These are phyloP conservation scores for Myxozyma sirexii DNA, from an alignment of 805 yeast species.

Conservation along the genomic window DNA sequence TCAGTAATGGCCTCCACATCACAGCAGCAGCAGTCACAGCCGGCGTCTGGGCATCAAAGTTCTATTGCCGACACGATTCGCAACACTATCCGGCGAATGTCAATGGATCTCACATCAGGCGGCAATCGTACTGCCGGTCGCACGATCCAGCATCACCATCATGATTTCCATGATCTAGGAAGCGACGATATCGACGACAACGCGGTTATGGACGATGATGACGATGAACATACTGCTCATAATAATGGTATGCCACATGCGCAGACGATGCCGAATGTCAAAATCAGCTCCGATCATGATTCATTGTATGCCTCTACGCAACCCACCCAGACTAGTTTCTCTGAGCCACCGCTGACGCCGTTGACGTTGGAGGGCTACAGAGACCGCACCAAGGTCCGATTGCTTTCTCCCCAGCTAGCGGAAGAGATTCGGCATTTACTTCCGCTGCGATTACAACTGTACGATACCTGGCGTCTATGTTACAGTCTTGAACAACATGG, in stretches of 20 bases:
- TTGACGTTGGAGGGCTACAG: slow-evolving; percentile 64
- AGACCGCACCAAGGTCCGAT: slow-evolving; percentile 56
- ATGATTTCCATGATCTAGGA: slow-evolving; percentile 33
- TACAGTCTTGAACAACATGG: slow-evolving; percentile 95
- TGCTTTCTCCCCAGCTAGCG: slow-evolving; percentile 67
- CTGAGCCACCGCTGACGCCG: slow-evolving; percentile 54
- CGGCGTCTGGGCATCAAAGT: neutral
- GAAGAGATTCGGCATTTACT: slow-evolving; percentile 71
- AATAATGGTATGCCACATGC: slow-evolving; percentile 7
- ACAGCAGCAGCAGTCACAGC: slow-evolving; percentile 8
- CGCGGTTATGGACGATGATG: slow-evolving; percentile 11
- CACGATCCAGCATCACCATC: slow-evolving; percentile 28
- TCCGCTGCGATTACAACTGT: slow-evolving; percentile 78
- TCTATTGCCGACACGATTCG: slow-evolving; percentile 32
- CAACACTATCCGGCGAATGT: slow-evolving; percentile 32
- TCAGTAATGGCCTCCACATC: slow-evolving; percentile 4
- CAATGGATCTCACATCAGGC: slow-evolving; percentile 21
- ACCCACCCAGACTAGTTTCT: slow-evolving; percentile 5
- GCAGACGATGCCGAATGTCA: slow-evolving; percentile 6
- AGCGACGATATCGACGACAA: slow-evolving; percentile 19
- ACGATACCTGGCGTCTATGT: slow-evolving; percentile 72
- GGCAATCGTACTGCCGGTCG: neutral
- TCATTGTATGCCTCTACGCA: neutral
- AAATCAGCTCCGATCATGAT: neutral
- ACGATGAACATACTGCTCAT: neutral